Conservation (phyloP, 371 early-diverging fungal species). For the Mortierella sp. region DNA sequence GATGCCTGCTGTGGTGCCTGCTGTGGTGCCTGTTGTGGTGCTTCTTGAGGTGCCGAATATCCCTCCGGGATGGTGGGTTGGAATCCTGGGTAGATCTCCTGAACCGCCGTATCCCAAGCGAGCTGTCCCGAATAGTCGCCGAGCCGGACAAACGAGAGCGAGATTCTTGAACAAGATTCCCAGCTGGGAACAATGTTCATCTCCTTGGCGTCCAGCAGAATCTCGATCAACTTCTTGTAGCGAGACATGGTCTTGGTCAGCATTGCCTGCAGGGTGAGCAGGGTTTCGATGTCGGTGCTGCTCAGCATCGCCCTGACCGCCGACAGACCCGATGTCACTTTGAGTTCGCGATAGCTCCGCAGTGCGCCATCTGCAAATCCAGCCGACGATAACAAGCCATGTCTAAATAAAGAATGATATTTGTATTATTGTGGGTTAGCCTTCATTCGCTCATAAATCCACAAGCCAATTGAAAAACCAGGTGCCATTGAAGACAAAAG, state of each 20-base stretch:
- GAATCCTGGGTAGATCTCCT: conserved; percentile 53
- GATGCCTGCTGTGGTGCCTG: background rate
- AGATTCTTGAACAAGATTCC: conserved; percentile 34
- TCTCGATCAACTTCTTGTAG: conserved; percentile 45
- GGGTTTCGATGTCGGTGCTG: conserved; percentile 32
- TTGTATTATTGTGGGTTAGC: no score
- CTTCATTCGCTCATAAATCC: no score
- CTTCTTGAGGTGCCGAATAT: background rate
- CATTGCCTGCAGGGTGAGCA: conserved; percentile 39
- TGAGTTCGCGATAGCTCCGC: conserved; percentile 38
- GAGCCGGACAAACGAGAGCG: conserved; percentile 26
- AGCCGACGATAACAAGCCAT: conserved; percentile 30
- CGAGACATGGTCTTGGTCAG: conserved; percentile 23
- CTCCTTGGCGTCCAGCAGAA: conserved; percentile 49
- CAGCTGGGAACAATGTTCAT: conserved; percentile 41
- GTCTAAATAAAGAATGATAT: conserved; percentile 8
- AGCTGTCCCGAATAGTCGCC: conserved; percentile 46
- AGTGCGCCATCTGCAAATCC: conserved; percentile 38
- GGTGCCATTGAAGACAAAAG: no score
- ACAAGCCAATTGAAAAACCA: no score
- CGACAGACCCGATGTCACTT: conserved; percentile 24
- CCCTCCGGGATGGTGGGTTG: conserved; percentile 22
- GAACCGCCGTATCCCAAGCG: conserved; percentile 53
- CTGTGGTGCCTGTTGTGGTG: background rate
- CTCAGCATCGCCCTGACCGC: conserved; percentile 17